phyloP scores from a whole-genome alignment of 2,329 filamentous ascomycete genomes.

The Talaromyces sp. region DNA sequence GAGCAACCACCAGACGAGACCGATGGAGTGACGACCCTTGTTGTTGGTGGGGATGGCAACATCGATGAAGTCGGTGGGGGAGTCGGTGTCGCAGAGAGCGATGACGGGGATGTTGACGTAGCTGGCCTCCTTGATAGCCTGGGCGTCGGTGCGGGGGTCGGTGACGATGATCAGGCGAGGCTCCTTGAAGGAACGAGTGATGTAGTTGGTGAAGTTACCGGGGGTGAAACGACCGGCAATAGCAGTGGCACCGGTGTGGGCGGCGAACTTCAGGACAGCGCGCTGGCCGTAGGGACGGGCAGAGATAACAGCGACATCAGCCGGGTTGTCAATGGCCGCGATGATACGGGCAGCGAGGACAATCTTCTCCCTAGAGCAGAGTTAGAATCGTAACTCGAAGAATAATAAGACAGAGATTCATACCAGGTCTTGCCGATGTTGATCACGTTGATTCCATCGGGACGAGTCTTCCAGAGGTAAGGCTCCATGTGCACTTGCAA shows the following conservation, averaged over 20 bases:
- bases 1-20: constrained; percentile 98
- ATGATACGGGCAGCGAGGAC: constrained; percentile 98
- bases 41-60: constrained; percentile 99
- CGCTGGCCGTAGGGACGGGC: constrained; percentile 99
- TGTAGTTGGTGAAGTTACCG: constrained; percentile 99
- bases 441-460: constrained; percentile 96
- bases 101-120: constrained; percentile 99
- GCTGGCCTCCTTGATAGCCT: constrained; percentile 99
- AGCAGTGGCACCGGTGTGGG: constrained; percentile 94
- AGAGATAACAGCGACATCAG: constrained; percentile 98
- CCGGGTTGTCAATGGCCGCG: constrained; percentile 97
- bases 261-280: constrained; percentile 98
- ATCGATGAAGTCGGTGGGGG: constrained; percentile 98
- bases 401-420: background rate
- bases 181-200: constrained; percentile 99
- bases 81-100: constrained; percentile 98
- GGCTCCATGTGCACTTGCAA: constrained; percentile 99
- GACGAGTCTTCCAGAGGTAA: constrained; percentile 99
- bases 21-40: constrained; percentile 99
- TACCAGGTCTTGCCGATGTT: constrained; percentile 99
- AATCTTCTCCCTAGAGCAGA: constrained; percentile 84
- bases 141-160: constrained; percentile 98
- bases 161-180: constrained; percentile 99
- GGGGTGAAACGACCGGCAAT: constrained; percentile 99
- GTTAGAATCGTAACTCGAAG: background rate